Evolutionary conservation across 768 basidiomycete species (phyloP), one percentile per base, ranked within the genome.

Genomic region (Melanogaster broomeanus): DNA sequence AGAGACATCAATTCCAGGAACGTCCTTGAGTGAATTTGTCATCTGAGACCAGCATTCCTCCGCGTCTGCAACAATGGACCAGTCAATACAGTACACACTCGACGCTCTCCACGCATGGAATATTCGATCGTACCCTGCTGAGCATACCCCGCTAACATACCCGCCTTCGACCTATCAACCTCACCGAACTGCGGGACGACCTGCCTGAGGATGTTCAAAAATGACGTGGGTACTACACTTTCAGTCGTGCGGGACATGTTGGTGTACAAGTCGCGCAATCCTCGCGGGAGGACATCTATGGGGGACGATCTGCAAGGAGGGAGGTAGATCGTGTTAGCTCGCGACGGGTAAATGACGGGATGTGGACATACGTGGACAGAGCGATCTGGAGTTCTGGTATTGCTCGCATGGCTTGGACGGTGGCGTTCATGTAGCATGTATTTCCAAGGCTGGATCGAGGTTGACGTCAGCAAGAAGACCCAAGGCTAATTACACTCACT

Each of bases 341-440:
- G 13, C 6, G 12, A 27, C 6, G 8, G 22, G n/a, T n/a, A n/a
- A n/a, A 42, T 39, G 30, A 3, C 2, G 13, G 2, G 7, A 37
- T n/a, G 21, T 25, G n/a, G 22, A 69, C 81, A 57, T 64, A 88
- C 82, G 72, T 70, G 61, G 68, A 69, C 19, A 98, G 77, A 0
- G 91, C 89, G 1, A 77, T 66, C 62, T 89, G 87, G 5, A 99
- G 79, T 60, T 97, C 93, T 2, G 95, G 94, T 44, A 99, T 87
- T 4, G 90, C 85, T 21, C 93, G 88, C 55, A 99, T 79, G n/a
- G 90, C 87, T 74, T 99, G 97, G 2, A 98, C 76, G 2, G 91
- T 93, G 1, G 97, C 85, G 65, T 96, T 98, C 88, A 98, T 93
- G 72, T 99, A 99, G 63, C 96, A 98, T 0, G 95, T 98, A 65